Base-by-base conservation (phyloP, 805 yeast species). In the Pichia insulana region DNA sequence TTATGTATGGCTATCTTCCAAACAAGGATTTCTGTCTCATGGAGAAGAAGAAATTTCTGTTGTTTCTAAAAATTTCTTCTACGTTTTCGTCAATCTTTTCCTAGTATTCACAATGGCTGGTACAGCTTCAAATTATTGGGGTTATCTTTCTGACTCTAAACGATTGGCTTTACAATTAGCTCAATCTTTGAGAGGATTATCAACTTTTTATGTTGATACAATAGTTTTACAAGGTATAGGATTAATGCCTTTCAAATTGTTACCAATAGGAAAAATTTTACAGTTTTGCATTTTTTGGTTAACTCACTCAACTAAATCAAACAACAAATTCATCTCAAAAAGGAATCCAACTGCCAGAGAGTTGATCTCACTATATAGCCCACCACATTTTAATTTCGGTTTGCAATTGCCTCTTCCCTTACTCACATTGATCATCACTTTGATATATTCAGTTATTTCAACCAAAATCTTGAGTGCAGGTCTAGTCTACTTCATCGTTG, bases 51-150 rank as follows among this genome's bases (percentile, higher is more conserved):
- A 92, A 58, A 64, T 88, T 15, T 83, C 96, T 0, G 76, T 88
- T 19, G 94, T 90, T 2, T 79, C 92, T 22, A 90, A 90, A 63
- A 92, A 92, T 66, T 90, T 89, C 64, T 89, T 92, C 59, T 92
- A 88, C 62, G 83, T 89, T 30, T 92, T 92, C 64, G 95, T 90
- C 49, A 90, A 90, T 61, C 70, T 92, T 73, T 92, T 90, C 57
- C 68, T 90, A 56, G 95, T 90, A 22, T 92, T 92, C 66, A 90
- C 97, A 1, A 73, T 89, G 54, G 95, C 94, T 7, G 96, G 96
- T 49, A 86, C 96, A 1, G 90, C 92, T 1, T 79, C 92, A 6
- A 78, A 78, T 51, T 77, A 78, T 50, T 79, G 86, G 85, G 80
- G 83, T 34, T 77, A 78, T 48, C 67, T 89, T 40, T 83, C 86